A percentile compares a stretch with the other conserved stretches of the same genome.
Conservation (phyloP, 164 flowering plant genomes). For the Euptelea pleiosperma region DNA sequence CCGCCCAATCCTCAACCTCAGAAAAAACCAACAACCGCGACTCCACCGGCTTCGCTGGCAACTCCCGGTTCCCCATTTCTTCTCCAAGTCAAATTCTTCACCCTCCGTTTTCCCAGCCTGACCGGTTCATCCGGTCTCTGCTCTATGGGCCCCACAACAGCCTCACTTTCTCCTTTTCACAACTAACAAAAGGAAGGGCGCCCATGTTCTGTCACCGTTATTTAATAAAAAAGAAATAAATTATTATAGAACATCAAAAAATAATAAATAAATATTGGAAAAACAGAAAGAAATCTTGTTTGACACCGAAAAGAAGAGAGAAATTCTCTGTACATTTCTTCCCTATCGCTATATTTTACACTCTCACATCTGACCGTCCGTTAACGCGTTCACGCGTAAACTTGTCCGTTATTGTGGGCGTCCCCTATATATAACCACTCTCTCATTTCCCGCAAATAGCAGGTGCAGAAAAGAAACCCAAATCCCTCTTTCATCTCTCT, state of each 20-base stretch:
- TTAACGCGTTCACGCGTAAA: conserved; percentile 6
- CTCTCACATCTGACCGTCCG: conserved; percentile 5
- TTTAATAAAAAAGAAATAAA: not conserved
- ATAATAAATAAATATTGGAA: not conserved
- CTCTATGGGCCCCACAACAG: too few species aligned
- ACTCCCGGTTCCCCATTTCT: not conserved
- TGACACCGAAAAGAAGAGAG: too few species aligned
- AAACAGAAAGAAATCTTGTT: too few species aligned
- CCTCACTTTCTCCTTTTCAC: not conserved
- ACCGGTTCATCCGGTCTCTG: not conserved
- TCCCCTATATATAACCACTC: conserved; percentile 2
- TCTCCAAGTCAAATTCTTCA: not conserved
- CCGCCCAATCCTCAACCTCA: conserved; percentile 3
- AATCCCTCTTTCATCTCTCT: conserved; percentile 1
- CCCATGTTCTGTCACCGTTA: not conserved
- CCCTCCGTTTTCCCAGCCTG: not conserved
- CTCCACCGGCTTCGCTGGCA: not conserved
- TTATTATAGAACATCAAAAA: not conserved
- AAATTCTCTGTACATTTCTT: too few species aligned
- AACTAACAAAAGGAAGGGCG: not conserved
- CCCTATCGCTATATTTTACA: too few species aligned
- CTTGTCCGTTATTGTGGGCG: conserved; percentile 9
- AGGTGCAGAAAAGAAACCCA: conserved; percentile 7
- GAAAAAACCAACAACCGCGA: not conserved
- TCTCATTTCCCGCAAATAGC: not conserved